Conservation (phyloP, 192 early-diverging fungal genomes). For the Glomus cerebriforme region DNA sequence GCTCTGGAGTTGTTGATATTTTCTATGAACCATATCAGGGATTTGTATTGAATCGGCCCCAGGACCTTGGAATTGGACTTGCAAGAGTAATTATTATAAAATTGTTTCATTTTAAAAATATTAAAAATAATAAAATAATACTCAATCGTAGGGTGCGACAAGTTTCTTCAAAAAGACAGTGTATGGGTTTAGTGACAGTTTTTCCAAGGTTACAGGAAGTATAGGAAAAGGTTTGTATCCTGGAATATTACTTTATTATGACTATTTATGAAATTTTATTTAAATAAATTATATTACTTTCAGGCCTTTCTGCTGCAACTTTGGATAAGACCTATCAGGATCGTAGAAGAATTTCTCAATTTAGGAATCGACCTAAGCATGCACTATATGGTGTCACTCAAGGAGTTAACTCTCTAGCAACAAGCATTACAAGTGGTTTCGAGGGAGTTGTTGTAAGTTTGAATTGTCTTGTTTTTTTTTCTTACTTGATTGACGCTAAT, state of each 20-base stretch:
- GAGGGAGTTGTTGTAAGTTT: constrained; percentile 79
- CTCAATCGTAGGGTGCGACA: constrained; percentile 54
- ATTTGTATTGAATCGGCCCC: constrained; percentile 90
- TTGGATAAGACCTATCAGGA: constrained; percentile 92
- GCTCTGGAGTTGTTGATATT: constrained; percentile 91
- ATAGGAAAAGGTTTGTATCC: constrained; percentile 80
- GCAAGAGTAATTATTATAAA: constrained; percentile 68
- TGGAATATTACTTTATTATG: not conserved
- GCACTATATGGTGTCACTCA: constrained; percentile 84
- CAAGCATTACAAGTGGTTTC: constrained; percentile 83
- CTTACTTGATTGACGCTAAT: not conserved
- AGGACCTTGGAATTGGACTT: constrained; percentile 91
- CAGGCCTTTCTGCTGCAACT: constrained; percentile 83
- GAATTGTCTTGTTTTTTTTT: not conserved
- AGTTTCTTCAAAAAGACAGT: constrained; percentile 91
- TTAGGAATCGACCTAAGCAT: constrained; percentile 88
- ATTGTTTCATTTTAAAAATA: constrained; percentile 34
- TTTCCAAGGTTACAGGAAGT: constrained; percentile 94
- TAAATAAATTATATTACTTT: not conserved
- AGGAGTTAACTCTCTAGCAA: constrained; percentile 83
- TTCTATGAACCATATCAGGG: constrained; percentile 99
- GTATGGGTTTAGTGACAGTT: constrained; percentile 92
- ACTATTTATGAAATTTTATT: not conserved
- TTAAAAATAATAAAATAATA: not conserved
- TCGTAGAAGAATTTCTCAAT: constrained; percentile 73